Percentiles rank a stretch among this genome's conserved stretches.
These are phyloP conservation scores for Pseudogymnoascus sp. DNA, from an alignment of 2,329 filamentous ascomycete species.

Conservation along the genomic window DNA sequence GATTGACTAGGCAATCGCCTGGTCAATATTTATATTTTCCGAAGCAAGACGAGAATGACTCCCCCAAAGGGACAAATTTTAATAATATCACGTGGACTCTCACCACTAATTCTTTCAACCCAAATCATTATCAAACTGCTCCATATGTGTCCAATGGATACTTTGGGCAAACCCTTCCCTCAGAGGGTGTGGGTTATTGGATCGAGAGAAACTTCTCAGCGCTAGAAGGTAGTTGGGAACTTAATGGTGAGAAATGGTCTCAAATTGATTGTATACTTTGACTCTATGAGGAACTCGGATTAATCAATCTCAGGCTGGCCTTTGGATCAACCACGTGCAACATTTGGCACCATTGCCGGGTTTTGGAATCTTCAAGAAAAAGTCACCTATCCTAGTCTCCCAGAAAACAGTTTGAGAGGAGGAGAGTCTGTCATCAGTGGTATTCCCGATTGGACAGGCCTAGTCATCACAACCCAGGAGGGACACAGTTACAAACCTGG, in stretches of 20 bases:
- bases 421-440: conserved; percentile 58
- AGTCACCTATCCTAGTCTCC: conserved; percentile 56
- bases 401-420: conserved; percentile 42
- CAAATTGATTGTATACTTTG: too few species aligned
- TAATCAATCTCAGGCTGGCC: conserved; percentile 47
- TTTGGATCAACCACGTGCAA: conserved; percentile 52
- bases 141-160: neutral
- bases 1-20: too few species aligned
- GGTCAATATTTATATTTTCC: too few species aligned
- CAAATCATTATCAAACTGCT: neutral
- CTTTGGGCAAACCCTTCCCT: neutral
- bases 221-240: too few species aligned
- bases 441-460: conserved; percentile 44
- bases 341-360: conserved; percentile 58
- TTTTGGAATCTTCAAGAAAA: conserved; percentile 55
- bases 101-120: neutral
- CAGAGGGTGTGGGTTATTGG: neutral
- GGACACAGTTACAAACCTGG: conserved; percentile 42
- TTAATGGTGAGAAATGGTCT: too few species aligned
- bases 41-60: too few species aligned
- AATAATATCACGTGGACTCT: too few species aligned
- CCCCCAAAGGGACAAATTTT: too few species aligned
- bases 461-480: neutral
- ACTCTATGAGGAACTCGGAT: too few species aligned
- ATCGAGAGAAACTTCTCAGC: neutral